Conservation (phyloP, 2,329 filamentous ascomycete genomes). For the Emericellopsis atlantica region DNA sequence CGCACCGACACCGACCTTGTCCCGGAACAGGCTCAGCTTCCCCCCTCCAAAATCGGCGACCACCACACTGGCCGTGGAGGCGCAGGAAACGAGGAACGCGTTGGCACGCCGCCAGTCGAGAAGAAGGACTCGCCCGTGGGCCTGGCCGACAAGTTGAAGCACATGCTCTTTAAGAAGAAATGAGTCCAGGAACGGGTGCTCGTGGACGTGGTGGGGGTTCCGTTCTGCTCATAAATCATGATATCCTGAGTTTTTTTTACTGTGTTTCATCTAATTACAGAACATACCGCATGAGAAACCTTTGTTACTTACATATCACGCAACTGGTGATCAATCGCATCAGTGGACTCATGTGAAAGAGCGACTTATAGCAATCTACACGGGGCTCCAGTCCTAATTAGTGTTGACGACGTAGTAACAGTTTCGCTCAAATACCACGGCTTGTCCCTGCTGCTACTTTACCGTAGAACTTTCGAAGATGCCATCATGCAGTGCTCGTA, state of each 20-base stretch:
- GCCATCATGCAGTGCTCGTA: too few species aligned
- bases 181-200: constrained; percentile 5
- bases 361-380: too few species aligned
- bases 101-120: constrained; percentile 7
- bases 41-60: constrained; percentile 15
- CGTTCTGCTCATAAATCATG: background rate
- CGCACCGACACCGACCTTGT: constrained; percentile 40
- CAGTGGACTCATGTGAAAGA: too few species aligned
- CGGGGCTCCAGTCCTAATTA: too few species aligned
- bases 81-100: constrained; percentile 39
- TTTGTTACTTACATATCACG: too few species aligned
- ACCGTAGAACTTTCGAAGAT: too few species aligned
- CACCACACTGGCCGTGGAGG: constrained; percentile 49
- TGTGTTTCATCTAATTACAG: background rate
- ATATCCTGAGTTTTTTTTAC: background rate
- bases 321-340: too few species aligned
- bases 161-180: constrained; percentile 41
- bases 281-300: too few species aligned
- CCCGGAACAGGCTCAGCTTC: constrained; percentile 36
- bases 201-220: background rate
- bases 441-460: too few species aligned
- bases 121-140: constrained; percentile 21
- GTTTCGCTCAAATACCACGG: too few species aligned
- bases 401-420: too few species aligned
- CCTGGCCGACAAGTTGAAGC: constrained; percentile 45